These are phyloP conservation scores for Elymus sibiricus DNA, from an alignment of 176 grass and related monocot genomes.

Conservation along the genomic window DNA sequence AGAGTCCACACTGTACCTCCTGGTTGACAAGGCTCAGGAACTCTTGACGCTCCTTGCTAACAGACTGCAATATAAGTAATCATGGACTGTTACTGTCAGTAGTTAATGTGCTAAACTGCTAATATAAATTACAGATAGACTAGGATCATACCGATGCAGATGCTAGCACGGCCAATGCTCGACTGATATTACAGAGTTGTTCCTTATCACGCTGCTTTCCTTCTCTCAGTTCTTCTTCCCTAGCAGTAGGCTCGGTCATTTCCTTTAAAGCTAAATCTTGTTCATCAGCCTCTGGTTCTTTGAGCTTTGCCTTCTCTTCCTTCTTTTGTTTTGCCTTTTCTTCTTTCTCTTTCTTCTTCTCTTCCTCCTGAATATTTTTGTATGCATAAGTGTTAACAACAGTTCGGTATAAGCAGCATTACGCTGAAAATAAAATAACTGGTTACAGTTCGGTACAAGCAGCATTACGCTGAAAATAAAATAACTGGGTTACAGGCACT, in stretches of 20 bases:
- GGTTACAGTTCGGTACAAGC: background rate
- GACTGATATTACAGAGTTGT: constrained; percentile 77
- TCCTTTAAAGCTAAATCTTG: constrained; percentile 98
- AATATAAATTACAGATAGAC: constrained; percentile 7
- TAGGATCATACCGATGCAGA: constrained; percentile 88
- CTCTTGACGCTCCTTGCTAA: constrained; percentile 94
- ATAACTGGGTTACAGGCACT: constrained; percentile 9
- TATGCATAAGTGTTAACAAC: constrained; percentile 27
- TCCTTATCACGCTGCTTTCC: constrained; percentile 66
- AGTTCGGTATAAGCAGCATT: background rate
- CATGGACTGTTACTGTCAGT: constrained; percentile 7
- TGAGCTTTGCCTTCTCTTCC: constrained; percentile 45
- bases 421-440: constrained; percentile 8
- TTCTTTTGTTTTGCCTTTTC: constrained; percentile 51
- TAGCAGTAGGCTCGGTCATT: constrained; percentile 84
- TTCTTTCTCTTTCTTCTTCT: constrained; percentile 84
- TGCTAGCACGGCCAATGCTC: constrained; percentile 74
- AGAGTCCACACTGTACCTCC: constrained; percentile 60
- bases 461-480: constrained; percentile 12
- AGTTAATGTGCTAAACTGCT: background rate
- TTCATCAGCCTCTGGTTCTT: constrained; percentile 39
- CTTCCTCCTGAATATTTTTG: constrained; percentile 70
- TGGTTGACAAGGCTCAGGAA: constrained; percentile 93
- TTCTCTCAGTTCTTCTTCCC: constrained; percentile 70
- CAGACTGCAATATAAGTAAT: constrained; percentile 73